Base-by-base conservation (phyloP, 495 filamentous ascomycete species). In the Emericellopsis terricola region DNA sequence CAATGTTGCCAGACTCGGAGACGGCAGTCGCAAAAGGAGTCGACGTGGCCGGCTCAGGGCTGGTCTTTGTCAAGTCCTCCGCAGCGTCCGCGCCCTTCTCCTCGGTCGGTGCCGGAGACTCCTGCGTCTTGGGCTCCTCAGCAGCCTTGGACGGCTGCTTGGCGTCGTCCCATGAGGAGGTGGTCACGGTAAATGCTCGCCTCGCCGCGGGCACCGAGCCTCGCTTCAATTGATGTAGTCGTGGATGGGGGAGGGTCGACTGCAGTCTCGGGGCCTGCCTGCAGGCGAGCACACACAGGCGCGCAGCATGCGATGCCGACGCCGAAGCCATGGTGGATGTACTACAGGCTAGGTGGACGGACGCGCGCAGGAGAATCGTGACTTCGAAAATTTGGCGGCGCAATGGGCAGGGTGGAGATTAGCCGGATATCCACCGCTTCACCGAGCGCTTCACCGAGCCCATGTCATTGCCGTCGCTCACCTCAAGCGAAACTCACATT, bases 261-360 rank as follows among this genome's bases (percentile, higher is more conserved):
- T 23, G 27, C 11, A 31, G n/a, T 2, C 27, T 13, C 21, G 19
- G 35, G n/a, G 35, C 18, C 28, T n/a, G 28, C 26, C 13, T 28
- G 18, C 29, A 24, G 19, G 29, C 29, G 19, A 31, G 29, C 19
- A 28, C 15, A 15, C 29, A 23, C 8, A 35, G 33, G 20, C 33
- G 21, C 24, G 19, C 21, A 23, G 33, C 33, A 15, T 14, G 15
- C 33, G 33, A 35, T 35, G 33, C 33, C 24, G 33, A 35, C 27
- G 33, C 33, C 24, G 33, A 35, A 35, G 33, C 33, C 33, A 35
- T 35, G 21, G n/a, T 20, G 36, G 18, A 27, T 34, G 17, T 9
- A n/a, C n/a, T n/a, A n/a, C n/a, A n/a, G n/a, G n/a, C n/a, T n/a
- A n/a, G n/a, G n/a, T n/a, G n/a, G n/a, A n/a, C n/a, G n/a, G n/a